A percentile compares a stretch with the other conserved stretches of the same genome.
phyloP scores from a whole-genome alignment of 345 rosid species.

The Arabis alpina region DNA sequence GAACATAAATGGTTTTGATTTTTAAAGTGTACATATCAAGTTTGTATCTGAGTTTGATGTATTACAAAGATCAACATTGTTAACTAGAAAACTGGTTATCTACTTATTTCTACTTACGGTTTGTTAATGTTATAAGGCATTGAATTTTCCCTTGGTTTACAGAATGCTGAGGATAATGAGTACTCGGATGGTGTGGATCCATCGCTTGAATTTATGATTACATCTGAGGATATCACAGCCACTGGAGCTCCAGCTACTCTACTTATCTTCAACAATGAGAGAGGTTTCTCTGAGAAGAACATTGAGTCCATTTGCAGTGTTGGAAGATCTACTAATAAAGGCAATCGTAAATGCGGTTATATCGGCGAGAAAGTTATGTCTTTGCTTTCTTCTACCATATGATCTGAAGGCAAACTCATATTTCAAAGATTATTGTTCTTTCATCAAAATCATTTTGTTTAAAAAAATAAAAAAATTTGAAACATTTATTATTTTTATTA shows the following conservation, averaged over 20 bases:
- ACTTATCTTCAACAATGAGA: conserved; percentile 71
- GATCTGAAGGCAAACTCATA: not conserved
- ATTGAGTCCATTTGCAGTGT: conserved; percentile 72
- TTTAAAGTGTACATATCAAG: too few species aligned
- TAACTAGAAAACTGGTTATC: not conserved
- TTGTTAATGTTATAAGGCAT: not conserved
- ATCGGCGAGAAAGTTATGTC: conserved; percentile 79
- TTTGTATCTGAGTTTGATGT: not conserved
- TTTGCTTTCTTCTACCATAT: not conserved
- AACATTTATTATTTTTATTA: too few species aligned
- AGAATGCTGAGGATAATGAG: conserved; percentile 86
- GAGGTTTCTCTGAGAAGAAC: conserved; percentile 61
- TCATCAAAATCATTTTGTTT: too few species aligned
- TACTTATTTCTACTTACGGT: not conserved
- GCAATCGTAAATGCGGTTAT: conserved; percentile 60
- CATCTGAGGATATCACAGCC: conserved; percentile 68
- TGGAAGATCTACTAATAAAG: conserved; percentile 76
- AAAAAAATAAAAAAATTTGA: too few species aligned
- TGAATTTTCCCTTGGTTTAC: conserved; percentile 2
- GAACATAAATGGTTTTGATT: not conserved
- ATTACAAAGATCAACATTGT: not conserved
- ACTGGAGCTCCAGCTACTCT: conserved; percentile 73
- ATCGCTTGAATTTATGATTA: conserved; percentile 71
- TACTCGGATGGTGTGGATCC: conserved; percentile 65
- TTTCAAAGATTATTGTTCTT: too few species aligned